Conservation (phyloP, 768 basidiomycete species). For the Mycena maculata region DNA sequence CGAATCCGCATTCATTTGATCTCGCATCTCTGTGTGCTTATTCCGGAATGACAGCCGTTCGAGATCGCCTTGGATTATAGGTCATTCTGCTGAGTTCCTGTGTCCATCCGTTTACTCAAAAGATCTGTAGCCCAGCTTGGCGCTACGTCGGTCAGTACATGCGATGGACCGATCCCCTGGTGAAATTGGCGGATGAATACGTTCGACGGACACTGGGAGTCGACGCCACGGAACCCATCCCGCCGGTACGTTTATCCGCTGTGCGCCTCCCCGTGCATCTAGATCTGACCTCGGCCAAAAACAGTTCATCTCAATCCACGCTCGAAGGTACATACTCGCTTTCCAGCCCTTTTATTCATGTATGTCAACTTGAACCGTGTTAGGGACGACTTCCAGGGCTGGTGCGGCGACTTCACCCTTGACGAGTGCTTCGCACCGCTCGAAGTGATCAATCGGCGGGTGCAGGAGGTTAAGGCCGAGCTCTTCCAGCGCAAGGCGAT, state of each 20-base stretch:
- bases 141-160: constrained; percentile 46
- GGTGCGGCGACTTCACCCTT: constrained; percentile 41
- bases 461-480: constrained; percentile 47
- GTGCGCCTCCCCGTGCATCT: constrained; percentile 5
- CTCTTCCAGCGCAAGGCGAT: constrained; percentile 41
- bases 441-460: constrained; percentile 41
- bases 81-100: not conserved
- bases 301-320: constrained; percentile 52
- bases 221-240: constrained; percentile 37
- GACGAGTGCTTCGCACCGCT: constrained; percentile 49
- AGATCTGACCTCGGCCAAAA: not conserved
- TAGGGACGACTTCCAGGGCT: constrained; percentile 46
- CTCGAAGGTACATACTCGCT: constrained; percentile 37
- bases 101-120: constrained; percentile 2
- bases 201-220: constrained; percentile 41
- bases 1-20: not conserved
- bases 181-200: constrained; percentile 40
- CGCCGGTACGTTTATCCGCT: constrained; percentile 39
- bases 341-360: too few species aligned
- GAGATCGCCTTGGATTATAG: constrained; percentile 47
- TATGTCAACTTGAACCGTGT: too few species aligned
- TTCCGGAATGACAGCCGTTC: constrained; percentile 34
- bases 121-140: constrained; percentile 47
- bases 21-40: too few species aligned
- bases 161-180: constrained; percentile 42